Percentiles rank a stretch among this genome's conserved stretches.
These are phyloP conservation scores for Rusavskia elegans DNA, from an alignment of 495 filamentous ascomycete genomes.

Conservation along the genomic window DNA sequence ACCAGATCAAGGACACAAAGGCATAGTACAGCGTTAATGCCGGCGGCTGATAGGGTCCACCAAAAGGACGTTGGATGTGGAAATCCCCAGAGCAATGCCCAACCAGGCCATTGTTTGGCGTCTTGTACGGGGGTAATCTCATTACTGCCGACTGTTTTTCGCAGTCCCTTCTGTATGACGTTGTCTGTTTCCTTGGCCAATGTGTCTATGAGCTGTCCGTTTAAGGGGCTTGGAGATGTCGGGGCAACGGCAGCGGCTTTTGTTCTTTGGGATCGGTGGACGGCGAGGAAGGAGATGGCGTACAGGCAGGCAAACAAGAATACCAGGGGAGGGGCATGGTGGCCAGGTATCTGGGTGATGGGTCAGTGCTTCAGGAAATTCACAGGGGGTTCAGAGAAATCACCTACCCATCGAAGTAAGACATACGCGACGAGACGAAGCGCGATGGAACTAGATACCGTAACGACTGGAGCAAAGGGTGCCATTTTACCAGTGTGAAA, in stretches of 20 bases:
- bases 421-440: constrained; percentile 49
- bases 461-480: neutral
- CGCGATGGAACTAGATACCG: constrained; percentile 38
- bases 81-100: constrained; percentile 31
- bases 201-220: neutral
- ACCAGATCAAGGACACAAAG: constrained; percentile 57
- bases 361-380: constrained; percentile 8
- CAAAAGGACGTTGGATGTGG: constrained; percentile 47
- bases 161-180: constrained; percentile 2
- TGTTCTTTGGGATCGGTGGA: neutral
- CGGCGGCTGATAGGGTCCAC: constrained; percentile 44
- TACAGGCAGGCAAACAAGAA: constrained; percentile 61
- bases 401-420: constrained; percentile 74
- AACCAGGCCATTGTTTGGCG: constrained; percentile 3
- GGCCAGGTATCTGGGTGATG: constrained; percentile 41
- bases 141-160: neutral
- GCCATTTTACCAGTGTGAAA: neutral
- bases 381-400: neutral
- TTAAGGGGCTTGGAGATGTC: neutral
- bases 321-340: constrained; percentile 45
- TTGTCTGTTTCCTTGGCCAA: neutral
- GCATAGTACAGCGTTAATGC: constrained; percentile 53
- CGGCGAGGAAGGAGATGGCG: constrained; percentile 42
- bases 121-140: neutral
- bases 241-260: too few relatives aligned